A percentile compares a stretch with the other conserved stretches of the same genome.
These are phyloP conservation scores for Boeremia lycopersici DNA, from an alignment of 2,329 filamentous ascomycete genomes.

Conservation along the genomic window DNA sequence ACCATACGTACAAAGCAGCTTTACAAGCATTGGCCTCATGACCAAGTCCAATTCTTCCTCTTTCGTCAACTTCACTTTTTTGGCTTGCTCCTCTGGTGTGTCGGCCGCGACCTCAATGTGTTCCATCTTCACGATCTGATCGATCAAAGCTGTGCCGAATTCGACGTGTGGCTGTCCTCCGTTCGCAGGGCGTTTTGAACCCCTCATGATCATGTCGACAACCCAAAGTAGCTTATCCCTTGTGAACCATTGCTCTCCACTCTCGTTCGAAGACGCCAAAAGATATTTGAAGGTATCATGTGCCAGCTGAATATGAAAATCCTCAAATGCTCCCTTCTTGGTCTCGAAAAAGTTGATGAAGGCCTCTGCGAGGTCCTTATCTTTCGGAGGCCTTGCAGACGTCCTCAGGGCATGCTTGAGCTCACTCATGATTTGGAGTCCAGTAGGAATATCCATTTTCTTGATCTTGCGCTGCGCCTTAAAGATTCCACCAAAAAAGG, in stretches of 20 bases:
- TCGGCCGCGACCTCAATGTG: not conserved
- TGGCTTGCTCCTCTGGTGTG: not conserved
- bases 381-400: slow-evolving; percentile 67
- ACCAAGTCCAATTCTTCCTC: slow-evolving; percentile 7
- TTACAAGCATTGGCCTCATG: slow-evolving; percentile 20
- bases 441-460: slow-evolving; percentile 69
- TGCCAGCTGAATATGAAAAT: slow-evolving; percentile 60
- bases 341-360: slow-evolving; percentile 38
- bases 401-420: slow-evolving; percentile 68
- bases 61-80: slow-evolving; percentile 1
- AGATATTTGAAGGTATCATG: slow-evolving; percentile 67
- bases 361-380: slow-evolving; percentile 67
- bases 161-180: slow-evolving; percentile 47
- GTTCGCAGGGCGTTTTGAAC: slow-evolving; percentile 42
- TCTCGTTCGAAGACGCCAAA: slow-evolving; percentile 40
- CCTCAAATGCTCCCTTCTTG: slow-evolving; percentile 31
- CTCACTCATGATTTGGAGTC: slow-evolving; percentile 73
- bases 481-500: slow-evolving; percentile 70
- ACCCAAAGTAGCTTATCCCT: slow-evolving; percentile 20
- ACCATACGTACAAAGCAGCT: slow-evolving; percentile 32
- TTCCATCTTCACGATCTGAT: slow-evolving; percentile 17
- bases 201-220: slow-evolving; percentile 19
- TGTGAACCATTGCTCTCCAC: slow-evolving; percentile 42
- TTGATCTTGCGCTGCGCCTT: slow-evolving; percentile 65
- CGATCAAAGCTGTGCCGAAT: slow-evolving; percentile 48